Percentiles rank a stretch among this genome's conserved stretches.
Evolutionary conservation across 345 rosid species (phyloP).

Genomic region (Nasturtium officinale): DNA sequence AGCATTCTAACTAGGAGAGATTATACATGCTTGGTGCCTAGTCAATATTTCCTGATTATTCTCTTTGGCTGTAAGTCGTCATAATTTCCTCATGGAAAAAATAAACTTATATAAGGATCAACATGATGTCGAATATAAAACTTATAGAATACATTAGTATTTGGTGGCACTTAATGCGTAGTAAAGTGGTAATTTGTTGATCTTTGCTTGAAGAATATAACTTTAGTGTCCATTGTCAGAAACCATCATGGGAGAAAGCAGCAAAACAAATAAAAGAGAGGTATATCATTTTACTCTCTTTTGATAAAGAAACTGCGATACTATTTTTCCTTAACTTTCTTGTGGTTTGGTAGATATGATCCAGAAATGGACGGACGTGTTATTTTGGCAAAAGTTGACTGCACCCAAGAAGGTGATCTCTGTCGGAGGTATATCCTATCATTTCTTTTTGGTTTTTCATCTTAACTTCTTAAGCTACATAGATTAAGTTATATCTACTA

Average conservation of each 20-base stretch:
- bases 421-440: conserved; percentile 73
- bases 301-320: conserved; percentile 2
- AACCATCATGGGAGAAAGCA: conserved; percentile 98
- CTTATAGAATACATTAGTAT: conserved; percentile 10
- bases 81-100: conserved; percentile 7
- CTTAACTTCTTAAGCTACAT: conserved; percentile 17
- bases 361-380: conserved; percentile 92
- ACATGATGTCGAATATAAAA: conserved; percentile 9
- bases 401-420: conserved; percentile 77
- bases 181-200: conserved; percentile 1
- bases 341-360: conserved; percentile 67
- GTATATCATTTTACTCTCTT: conserved; percentile 44
- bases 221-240: conserved; percentile 55
- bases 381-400: conserved; percentile 84
- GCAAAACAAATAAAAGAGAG: conserved; percentile 80
- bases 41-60: conserved; percentile 17
- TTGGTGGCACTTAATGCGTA: conserved; percentile 8
- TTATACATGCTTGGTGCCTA: conserved; percentile 25
- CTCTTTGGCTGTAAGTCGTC: conserved; percentile 27
- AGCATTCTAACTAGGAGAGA: conserved; percentile 7
- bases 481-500: not conserved
- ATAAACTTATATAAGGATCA: conserved; percentile 8
- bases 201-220: not conserved
- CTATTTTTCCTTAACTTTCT: conserved; percentile 27
- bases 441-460: conserved; percentile 12